These are phyloP conservation scores for Acacia melanoxylon DNA, from an alignment of 306 rosid species.

Conservation along the genomic window DNA sequence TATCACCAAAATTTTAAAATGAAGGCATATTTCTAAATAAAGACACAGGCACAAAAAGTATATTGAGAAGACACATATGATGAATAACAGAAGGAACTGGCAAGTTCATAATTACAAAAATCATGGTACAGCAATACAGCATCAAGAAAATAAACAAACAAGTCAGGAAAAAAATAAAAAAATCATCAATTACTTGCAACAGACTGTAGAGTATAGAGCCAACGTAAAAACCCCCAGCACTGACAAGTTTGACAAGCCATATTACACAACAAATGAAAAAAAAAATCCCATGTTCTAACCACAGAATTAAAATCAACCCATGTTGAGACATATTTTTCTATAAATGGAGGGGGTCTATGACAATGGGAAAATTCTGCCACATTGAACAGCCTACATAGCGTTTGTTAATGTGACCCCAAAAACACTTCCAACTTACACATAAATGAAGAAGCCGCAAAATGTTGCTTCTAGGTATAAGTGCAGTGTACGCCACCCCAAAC, in stretches of 20 bases:
- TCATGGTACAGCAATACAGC: background rate
- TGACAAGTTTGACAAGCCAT: constrained; percentile 1
- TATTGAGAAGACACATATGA: background rate
- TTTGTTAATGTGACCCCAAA: background rate
- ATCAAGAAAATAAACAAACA: background rate
- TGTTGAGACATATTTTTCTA: background rate
- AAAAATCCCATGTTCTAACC: background rate
- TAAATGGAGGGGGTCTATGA: background rate
- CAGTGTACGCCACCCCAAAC: background rate
- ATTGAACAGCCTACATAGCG: background rate
- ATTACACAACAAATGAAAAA: background rate
- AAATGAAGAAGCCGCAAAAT: background rate
- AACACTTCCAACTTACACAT: background rate
- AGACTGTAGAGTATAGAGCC: background rate
- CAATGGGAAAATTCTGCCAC: background rate
- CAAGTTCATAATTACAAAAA: background rate
- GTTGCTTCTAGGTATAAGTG: background rate
- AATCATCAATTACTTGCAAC: background rate
- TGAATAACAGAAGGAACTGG: background rate
- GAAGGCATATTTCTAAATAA: background rate
- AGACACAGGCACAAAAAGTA: background rate
- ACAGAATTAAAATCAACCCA: background rate
- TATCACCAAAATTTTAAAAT: constrained; percentile 9
- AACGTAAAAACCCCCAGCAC: background rate
- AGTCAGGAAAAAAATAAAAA: no score